Base-by-base conservation (phyloP, 495 filamentous ascomycete genomes). In the Stereocaulon alpinum region DNA sequence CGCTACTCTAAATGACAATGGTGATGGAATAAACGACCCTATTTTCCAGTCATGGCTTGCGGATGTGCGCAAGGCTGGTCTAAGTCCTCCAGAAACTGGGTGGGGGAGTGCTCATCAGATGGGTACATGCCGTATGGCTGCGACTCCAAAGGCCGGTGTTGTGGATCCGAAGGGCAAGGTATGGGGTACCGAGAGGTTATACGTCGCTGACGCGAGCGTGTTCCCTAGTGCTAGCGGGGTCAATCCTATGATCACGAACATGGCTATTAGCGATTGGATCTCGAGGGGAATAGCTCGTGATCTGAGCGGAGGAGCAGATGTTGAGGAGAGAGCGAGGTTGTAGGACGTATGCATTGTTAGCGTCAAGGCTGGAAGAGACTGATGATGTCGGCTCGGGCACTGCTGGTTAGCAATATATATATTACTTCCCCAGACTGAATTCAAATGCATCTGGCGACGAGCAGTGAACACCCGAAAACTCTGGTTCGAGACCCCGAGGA, bases 211-310 rank as follows among this genome's bases (percentile, higher is more conserved):
- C 75, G 87, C 89, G 30, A 94, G 89, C 63, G 83, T 96, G 0
- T 90, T 96, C 62, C 92, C 92, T 0, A 87, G 83, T 58, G 90
- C 91, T 6, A 90, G 86, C 63, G 92, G 92, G 6, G 91, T 94
- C 12, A 96, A 96, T 69, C 92, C 91, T 4, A 96, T 96, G 91
- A 73, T 95, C 40, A 95, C 90, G 47, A 86, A 79, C 58, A 93
- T 96, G 90, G 89, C 83, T 3, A 90, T 95, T 63, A 76, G 84
- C 29, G 80, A 86, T 59, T 80, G 77, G 74, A 79, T 87, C 30
- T 77, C 76, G 7, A 69, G 75, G 69, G 76, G 76, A 1, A 55
- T 87, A 2, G 72, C 70, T 3, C 70, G 63, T 40, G 56, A 51
- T 34, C 47, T 59, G 18, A 30, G 40, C 6, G 24, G 22, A 51